Evolutionary conservation across 116 monocot species (phyloP), one percentile per base, ranked within the genome.

Genomic region (Trichopus zeylanicus): DNA sequence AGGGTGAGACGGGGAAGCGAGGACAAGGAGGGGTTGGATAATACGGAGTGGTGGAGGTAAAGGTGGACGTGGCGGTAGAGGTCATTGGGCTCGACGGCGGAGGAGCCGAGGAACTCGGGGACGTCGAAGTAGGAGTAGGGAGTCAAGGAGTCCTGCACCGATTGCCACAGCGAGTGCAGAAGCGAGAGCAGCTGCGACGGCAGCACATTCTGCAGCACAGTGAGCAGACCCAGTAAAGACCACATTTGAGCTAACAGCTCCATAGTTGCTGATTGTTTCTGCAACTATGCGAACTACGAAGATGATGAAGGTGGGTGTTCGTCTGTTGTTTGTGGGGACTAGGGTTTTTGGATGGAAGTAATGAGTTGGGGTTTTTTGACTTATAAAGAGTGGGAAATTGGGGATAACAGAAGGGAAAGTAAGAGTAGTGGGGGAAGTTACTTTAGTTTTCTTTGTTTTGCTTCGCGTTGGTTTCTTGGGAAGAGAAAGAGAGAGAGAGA

Each of bases 161-260:
- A 73, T 55, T 88, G 82, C 93, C 93, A 85, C 4, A 82, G 64
- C 25, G 88, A 85, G 70, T 88, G 84, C 29, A 93, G 85, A 18
- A 85, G 79, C 27, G 70, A 69, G 54, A 93, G 88, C 7, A 88
- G 79, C 38, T 93, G 93, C 11, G 85, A 75, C 3, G 93, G 93
- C 21, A 93, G 81, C 22, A 88, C 76, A 72, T 92, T 92, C 56
- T 92, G 92, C 11, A 92, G 76, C 39, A 92, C 83, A 18, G 92
- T 88, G 15, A 92, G 75, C 13, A 92, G 73, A 1, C 92, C 92
- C 24, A 92, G 66, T 1, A 92, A 68, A 7, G 92, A 92, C 92
- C 92, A 92, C 92, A 92, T 81, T 51, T 92, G 92, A 15, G 81
- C 70, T 6, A 92, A 56, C 22, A 92, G 51, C 84, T 86, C 81